Percentiles rank a stretch among this genome's conserved stretches.
These are phyloP conservation scores for Przewalskia tangutica DNA, from an alignment of 257 asterid genomes.

Conservation along the genomic window DNA sequence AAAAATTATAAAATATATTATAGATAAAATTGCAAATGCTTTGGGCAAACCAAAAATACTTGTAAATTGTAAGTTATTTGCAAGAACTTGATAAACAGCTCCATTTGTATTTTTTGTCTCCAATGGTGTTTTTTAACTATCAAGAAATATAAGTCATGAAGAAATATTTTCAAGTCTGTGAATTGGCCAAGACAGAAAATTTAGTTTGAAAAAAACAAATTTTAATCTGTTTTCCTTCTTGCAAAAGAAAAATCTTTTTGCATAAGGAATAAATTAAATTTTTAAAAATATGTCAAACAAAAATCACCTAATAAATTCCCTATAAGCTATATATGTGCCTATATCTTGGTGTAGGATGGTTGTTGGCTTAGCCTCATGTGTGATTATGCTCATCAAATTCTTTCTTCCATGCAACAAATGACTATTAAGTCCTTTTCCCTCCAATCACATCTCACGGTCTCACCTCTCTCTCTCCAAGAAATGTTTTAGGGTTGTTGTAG, in stretches of 20 bases:
- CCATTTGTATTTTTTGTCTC: too few relatives aligned
- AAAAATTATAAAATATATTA: too few relatives aligned
- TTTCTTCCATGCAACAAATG: conserved; percentile 11
- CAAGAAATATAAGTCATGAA: too few relatives aligned
- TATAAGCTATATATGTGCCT: neutral
- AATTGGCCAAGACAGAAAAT: neutral
- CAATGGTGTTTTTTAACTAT: too few relatives aligned
- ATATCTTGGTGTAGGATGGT: conserved; percentile 12
- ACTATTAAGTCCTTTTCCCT: neutral
- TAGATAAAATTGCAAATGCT: too few relatives aligned
- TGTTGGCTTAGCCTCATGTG: conserved; percentile 16
- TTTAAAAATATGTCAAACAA: neutral
- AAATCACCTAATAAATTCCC: neutral
- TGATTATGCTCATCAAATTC: conserved; percentile 11
- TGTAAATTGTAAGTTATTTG: too few relatives aligned
- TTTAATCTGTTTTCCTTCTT: neutral
- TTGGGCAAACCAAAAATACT: too few relatives aligned
- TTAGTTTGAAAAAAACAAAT: too few relatives aligned
- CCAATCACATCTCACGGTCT: neutral
- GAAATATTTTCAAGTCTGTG: neutral
- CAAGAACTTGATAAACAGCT: too few relatives aligned
- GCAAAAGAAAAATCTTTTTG: neutral
- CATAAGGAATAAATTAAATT: neutral
- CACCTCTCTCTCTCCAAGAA: conserved; percentile 5
- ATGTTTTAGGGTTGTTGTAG: conserved; percentile 11